Conservation (phyloP, 352 stramenopile species). For the Phytophthora idaei region DNA sequence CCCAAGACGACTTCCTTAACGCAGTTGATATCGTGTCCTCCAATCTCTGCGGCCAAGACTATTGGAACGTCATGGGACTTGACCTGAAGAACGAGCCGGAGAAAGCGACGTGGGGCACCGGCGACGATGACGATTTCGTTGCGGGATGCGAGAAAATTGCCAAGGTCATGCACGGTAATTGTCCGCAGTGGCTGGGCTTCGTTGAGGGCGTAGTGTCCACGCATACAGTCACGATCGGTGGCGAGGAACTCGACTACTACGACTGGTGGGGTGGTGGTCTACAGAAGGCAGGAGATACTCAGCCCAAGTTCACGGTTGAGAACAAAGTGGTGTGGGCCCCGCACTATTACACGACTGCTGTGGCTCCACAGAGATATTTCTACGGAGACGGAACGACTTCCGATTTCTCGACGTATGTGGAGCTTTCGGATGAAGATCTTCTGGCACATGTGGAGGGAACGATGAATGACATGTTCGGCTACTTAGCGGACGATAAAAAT, state of each 20-base stretch:
- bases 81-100: constrained; percentile 86
- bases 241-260: constrained; percentile 63
- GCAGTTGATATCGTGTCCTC: constrained; percentile 62
- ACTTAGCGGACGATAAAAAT: constrained; percentile 52
- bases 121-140: constrained; percentile 68
- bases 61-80: constrained; percentile 85
- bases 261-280: constrained; percentile 85
- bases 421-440: constrained; percentile 63
- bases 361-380: constrained; percentile 76
- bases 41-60: constrained; percentile 62
- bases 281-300: constrained; percentile 53
- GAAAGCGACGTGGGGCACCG: constrained; percentile 71
- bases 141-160: constrained; percentile 72
- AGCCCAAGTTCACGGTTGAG: constrained; percentile 54
- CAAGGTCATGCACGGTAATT: constrained; percentile 76
- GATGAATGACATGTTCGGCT: constrained; percentile 84
- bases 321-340: constrained; percentile 87
- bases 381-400: constrained; percentile 59
- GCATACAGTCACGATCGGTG: constrained; percentile 56
- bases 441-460: constrained; percentile 52
- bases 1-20: constrained; percentile 62
- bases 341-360: constrained; percentile 85
- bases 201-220: constrained; percentile 69
- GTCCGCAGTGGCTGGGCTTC: constrained; percentile 78
- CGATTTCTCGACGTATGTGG: constrained; percentile 61